Evolutionary conservation across 2,329 filamentous ascomycete species (phyloP), one percentile per base, ranked within the genome.

Genomic region (Colletotrichum higginsianum): DNA sequence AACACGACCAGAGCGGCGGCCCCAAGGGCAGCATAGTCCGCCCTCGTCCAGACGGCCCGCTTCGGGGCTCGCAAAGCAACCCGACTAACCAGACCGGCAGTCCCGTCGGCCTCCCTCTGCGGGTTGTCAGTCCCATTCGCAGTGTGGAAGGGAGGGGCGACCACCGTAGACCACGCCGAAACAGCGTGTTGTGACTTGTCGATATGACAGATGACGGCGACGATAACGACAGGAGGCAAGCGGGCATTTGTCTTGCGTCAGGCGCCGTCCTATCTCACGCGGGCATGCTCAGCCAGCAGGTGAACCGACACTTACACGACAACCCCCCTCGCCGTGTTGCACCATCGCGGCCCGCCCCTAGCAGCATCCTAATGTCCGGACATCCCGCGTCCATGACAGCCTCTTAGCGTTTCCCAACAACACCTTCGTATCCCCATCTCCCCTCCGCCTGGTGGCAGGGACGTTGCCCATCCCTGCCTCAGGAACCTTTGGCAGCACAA

Each of bases 101-200:
- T 44, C 26, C 26, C 50, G 13, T 65, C 40, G 35, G 40, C 21
- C 26, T 8, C 26, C 50, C 61, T 53, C 52, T 38, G 52, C 18
- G 52, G 52, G 18, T 55, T 18, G 23, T 40, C 21, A 16, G 52
- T 65, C 52, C 42, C 62, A 65, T 21, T 61, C 23, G 18, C 15
- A 12, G 26, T 13, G 16, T 49, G 40, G 42, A 21, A 3, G 6
- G 18, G 40, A 8, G 30, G 15, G 40, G 40, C 26, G 42, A 42
- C n/a, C n/a, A 61, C 42, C 60, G 9, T 49, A 38, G 16, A n/a
- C 7, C 38, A 16, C 13, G 9, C 64, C 53, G 47, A 47, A 47
- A 55, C 65, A 55, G 26, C 23, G n/a, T 16, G 21, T 49, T 55
- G 21, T 67, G 47, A 67, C 65, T 26, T 40, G 56, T 67, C 65